Evolutionary conservation across 2,329 filamentous ascomycete genomes (phyloP).

Genomic region (Pseudocercospora crystallina): DNA sequence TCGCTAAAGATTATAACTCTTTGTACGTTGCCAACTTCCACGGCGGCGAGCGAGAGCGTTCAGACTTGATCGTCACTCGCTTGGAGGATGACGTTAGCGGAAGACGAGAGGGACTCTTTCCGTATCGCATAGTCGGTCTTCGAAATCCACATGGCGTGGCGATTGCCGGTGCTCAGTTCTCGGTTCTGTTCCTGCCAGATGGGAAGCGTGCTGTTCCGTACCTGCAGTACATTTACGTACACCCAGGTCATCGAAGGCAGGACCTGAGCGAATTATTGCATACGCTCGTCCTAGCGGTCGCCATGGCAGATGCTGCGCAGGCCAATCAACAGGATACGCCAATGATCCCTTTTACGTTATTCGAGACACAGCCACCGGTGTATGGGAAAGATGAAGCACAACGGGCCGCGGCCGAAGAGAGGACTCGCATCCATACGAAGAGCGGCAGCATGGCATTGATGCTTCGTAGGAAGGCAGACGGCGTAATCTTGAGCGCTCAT

Average conservation of each 20-base stretch:
- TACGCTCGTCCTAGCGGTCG: constrained; percentile 23
- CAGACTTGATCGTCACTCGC: constrained; percentile 20
- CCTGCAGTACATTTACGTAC: constrained; percentile 28
- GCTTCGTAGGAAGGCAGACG: constrained; percentile 12
- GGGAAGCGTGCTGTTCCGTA: constrained; percentile 22
- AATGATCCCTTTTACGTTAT: constrained; percentile 25
- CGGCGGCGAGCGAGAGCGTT: constrained; percentile 22
- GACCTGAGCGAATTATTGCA: constrained; percentile 27
- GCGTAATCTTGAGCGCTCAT: constrained; percentile 19
- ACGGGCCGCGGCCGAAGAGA: constrained; percentile 7
- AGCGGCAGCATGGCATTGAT: constrained; percentile 24
- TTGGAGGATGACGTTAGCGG: constrained; percentile 18
- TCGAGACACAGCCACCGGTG: constrained; percentile 22
- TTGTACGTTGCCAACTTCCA: constrained; percentile 23
- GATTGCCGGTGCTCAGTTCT: constrained; percentile 27
- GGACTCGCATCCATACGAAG: constrained; percentile 20
- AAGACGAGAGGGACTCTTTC: constrained; percentile 12
- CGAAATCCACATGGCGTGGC: constrained; percentile 19
- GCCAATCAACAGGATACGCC: not conserved
- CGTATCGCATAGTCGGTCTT: constrained; percentile 24
- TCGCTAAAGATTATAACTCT: constrained; percentile 14
- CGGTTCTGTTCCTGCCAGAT: constrained; percentile 16
- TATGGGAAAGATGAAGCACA: constrained; percentile 6
- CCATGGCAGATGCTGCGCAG: constrained; percentile 18
- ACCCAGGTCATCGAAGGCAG: constrained; percentile 20